These are phyloP conservation scores for Hypsizygus marmoreus DNA, from an alignment of 768 basidiomycete genomes.

Conservation along the genomic window DNA sequence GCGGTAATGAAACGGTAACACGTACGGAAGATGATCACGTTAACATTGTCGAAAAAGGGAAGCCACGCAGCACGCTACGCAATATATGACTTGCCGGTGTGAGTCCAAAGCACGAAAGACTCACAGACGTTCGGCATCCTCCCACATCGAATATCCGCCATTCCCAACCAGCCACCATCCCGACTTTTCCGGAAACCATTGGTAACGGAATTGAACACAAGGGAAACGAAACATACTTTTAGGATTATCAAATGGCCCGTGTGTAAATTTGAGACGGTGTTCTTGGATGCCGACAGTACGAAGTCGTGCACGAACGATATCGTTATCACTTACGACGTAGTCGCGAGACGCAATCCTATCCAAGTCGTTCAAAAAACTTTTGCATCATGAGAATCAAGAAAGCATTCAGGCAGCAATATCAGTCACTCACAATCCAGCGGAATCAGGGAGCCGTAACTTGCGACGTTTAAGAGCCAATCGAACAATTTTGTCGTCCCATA, in stretches of 20 bases:
- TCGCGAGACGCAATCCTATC: slow-evolving; percentile 61
- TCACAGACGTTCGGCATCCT: slow-evolving; percentile 67
- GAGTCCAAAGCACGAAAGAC: slow-evolving; percentile 17
- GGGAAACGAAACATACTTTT: slow-evolving; percentile 24
- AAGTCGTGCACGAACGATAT: slow-evolving; percentile 70
- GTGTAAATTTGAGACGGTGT: slow-evolving; percentile 51
- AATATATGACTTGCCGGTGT: slow-evolving; percentile 10
- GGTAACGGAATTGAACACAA: neutral
- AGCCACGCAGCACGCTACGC: slow-evolving; percentile 74
- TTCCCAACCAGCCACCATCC: slow-evolving; percentile 44
- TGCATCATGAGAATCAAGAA: neutral
- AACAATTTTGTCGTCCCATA: slow-evolving; percentile 64
- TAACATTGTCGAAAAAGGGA: slow-evolving; percentile 77
- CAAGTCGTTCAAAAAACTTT: slow-evolving; percentile 69
- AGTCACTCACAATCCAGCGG: slow-evolving; percentile 64
- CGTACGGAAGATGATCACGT: slow-evolving; percentile 73
- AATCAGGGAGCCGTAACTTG: slow-evolving; percentile 57
- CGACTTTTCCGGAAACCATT: slow-evolving; percentile 19
- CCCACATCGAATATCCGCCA: slow-evolving; percentile 83
- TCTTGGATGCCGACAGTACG: slow-evolving; percentile 76
- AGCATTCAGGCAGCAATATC: slow-evolving; percentile 3
- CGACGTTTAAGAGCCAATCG: slow-evolving; percentile 48
- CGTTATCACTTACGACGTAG: slow-evolving; percentile 70
- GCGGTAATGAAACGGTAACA: slow-evolving; percentile 9
- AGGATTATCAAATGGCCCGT: slow-evolving; percentile 39